Evolutionary conservation across 495 filamentous ascomycete genomes (phyloP), one percentile per base, ranked within the genome.

Genomic region (Trichoderma gamsii): DNA sequence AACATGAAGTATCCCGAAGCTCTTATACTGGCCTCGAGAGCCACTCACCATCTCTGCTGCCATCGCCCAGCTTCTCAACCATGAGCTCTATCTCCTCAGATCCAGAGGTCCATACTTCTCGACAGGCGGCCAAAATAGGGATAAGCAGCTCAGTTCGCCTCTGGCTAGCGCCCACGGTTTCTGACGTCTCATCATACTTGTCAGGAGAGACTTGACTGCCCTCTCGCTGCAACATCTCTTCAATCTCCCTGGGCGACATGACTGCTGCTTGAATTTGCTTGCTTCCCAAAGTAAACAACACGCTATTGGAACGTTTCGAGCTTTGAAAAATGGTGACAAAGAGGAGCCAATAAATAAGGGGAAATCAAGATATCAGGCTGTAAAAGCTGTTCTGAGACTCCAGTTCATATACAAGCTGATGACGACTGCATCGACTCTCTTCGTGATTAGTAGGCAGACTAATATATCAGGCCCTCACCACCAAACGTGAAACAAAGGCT

Each of bases 1-100:
- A 65, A 35, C 4, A 8, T 27, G 56, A 46, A 38, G 23, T 27
- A 69, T 32, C 56, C 52, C 35, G 56, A 38, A 72, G 9, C n/a
- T 8, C 7, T 64, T 27, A 16, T 25, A 41, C 25, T 29, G n/a
- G 25, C 25, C 15, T 59, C 1, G n/a, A 7, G 8, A 66, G n/a
- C 52, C 44, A 78, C 86, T 83, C 72, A 91, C 89, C 78, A 71
- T 89, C 83, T 76, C 89, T 85, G 73, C 89, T 89, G 15, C 79
- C 84, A 75, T 91, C 85, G 2, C 86, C 90, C 51, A 90, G 72
- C 69, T 83, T 79, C 70, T 88, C 86, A 13, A 86, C 82, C 3
- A 85, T 79, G n/a, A 76, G 69, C 23, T 78, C 74, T 70, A 91
- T 73, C 21, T 80, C 79, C 9, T 71, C 49, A 15, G 73, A 74